Conservation (phyloP, 768 basidiomycete species). For the Leccinum olivaceopallidum region DNA sequence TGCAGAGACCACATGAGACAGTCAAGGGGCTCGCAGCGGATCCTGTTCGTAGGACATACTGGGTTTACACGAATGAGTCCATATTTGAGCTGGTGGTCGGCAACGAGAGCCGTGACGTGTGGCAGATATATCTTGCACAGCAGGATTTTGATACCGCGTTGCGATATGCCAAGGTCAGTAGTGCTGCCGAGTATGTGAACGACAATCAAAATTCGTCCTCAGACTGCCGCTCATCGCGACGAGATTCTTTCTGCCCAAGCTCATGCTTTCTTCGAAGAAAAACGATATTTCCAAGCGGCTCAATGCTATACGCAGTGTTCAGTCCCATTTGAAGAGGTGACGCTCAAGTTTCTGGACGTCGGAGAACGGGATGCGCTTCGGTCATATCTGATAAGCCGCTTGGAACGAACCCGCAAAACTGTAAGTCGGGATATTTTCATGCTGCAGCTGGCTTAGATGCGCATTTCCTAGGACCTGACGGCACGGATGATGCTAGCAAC, state of each 20-base stretch:
- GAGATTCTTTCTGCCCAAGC: slow-evolving; percentile 83
- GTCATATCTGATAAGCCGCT: slow-evolving; percentile 82
- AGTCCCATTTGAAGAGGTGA: slow-evolving; percentile 86
- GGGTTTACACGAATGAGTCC: slow-evolving; percentile 89
- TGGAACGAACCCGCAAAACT: slow-evolving; percentile 82
- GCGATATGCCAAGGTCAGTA: slow-evolving; percentile 74
- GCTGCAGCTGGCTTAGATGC: background rate
- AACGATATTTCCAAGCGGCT: slow-evolving; percentile 84
- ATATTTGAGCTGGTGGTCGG: slow-evolving; percentile 83
- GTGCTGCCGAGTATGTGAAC: background rate
- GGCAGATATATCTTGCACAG: slow-evolving; percentile 86
- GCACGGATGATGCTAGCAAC: slow-evolving; percentile 98
- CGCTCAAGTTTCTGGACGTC: slow-evolving; percentile 85
- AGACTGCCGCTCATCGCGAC: slow-evolving; percentile 91
- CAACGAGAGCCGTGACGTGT: slow-evolving; percentile 93
- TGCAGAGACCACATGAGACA: slow-evolving; percentile 72
- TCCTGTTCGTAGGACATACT: slow-evolving; percentile 86
- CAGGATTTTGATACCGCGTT: slow-evolving; percentile 78
- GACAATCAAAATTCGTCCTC: slow-evolving; percentile 8
- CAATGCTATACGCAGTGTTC: slow-evolving; percentile 91
- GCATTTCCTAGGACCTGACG: slow-evolving; percentile 67
- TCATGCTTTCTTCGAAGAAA: slow-evolving; percentile 72
- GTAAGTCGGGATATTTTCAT: slow-evolving; percentile 44
- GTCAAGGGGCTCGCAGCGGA: slow-evolving; percentile 80
- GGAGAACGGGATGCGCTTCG: slow-evolving; percentile 89